Base-by-base conservation (phyloP, 2,329 filamentous ascomycete species). In the Aureobasidium sp. region DNA sequence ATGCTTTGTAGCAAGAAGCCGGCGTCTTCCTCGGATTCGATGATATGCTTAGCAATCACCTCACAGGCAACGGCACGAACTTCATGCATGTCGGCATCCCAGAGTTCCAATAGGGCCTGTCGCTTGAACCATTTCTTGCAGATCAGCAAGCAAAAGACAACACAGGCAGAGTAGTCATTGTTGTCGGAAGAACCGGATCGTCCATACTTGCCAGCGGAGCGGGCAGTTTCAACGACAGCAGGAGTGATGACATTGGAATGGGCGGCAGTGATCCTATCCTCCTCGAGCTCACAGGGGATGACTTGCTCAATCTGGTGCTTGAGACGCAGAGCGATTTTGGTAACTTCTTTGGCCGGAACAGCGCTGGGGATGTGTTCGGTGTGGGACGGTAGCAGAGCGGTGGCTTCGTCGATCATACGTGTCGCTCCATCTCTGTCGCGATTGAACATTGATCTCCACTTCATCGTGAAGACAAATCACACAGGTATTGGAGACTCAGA, bases 271-370 rank as follows among this genome's bases (percentile, higher is more conserved):
- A 99, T 81, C 62, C 84, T 79, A 5, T 81, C 81, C 71, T 90
- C 85, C 63, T 94, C 87, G 43, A 99, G 81, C 74, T 99, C 94
- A 78, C 90, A 97, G 1, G 93, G 90, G 29, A 99, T 84, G 61
- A 92, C 87, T 72, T 92, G 84, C 75, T 96, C 92, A 69, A 99
- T 86, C 68, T 96, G 86, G 72, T 95, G 91, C 69, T 93, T 95
- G 66, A 99, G 81, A 63, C 92, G 90, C 17, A 99, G 83, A 29
- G 92, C 93, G 62, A 95, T 82, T 72, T 92, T 92, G 65, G 93
- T 97, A 65, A 97, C 92, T 69, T 94, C 88, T 64, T 83, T 80
- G 13, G 92, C 81, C 1, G 90, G 84, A 39, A 93, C 86, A 32
- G 88, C 85, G 12, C 89, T 86, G 46, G 85, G 75, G 47, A 87